Evolutionary conservation across 1,139 yeast genomes (phyloP), one percentile per base, ranked within the genome.

Genomic region (Debaryomyces robertsiae): DNA sequence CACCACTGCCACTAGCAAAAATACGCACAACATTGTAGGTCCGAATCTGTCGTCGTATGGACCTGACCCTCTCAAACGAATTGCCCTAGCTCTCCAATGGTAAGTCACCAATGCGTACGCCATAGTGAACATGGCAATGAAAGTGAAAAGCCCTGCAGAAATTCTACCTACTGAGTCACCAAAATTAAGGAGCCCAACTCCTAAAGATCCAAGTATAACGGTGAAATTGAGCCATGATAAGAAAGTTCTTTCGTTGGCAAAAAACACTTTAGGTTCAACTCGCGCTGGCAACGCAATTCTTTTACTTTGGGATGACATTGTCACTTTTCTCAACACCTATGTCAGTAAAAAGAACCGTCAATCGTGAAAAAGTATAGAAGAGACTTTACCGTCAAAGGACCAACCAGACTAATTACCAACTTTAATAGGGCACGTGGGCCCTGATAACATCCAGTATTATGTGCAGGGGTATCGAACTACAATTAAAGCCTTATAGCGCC

Each of bases 21-120:
- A 93, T 72, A 91, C 76, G 68, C 98, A 93, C 56, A 93, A 79
- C 89, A 93, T 84, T n/a, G 99, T 94, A 38, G 99, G 98, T 30
- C 99, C 99, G 54, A 93, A 85, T 60, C 98, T 81, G 66, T 93
- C 99, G 60, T 93, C 99, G 62, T 93, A 93, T 23, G 98, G 98
- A 37, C 98, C 98, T 9, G 95, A 79, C 27, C 98, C 98, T 66
- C 98, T 84, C 68, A 93, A 79, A 65, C 99, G 83, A 55, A 93
- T 93, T 46, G 98, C 98, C 61, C 91, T 89, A 3, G 98, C 98
- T 73, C 99, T 88, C 98, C 98, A 94, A 67, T 93, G 99, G 65
- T 94, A 93, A 16, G 98, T 94, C 37, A 89, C 77, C 48, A 93
- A 77, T 4, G 99, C 98, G 59, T 93, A 93, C 6, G 84, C 77